These are phyloP conservation scores for Plasmodium sp. DNA, from an alignment of 169 alveolate genomes.

Conservation along the genomic window DNA sequence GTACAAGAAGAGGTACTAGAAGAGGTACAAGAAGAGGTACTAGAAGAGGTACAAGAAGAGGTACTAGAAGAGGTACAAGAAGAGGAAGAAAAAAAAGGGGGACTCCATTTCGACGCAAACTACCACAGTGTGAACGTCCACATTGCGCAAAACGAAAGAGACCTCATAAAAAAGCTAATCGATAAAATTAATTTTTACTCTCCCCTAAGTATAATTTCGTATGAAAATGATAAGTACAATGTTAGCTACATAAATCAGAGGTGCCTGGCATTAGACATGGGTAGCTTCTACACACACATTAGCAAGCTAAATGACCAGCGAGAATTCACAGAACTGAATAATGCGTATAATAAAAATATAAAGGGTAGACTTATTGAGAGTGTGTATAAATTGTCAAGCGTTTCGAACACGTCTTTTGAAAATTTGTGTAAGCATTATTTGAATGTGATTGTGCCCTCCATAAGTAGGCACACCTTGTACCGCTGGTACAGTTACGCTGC, in stretches of 20 bases:
- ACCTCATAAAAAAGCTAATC: conserved; percentile 24
- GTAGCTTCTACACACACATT: conserved; percentile 30
- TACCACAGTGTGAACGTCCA: conserved; percentile 5
- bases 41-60: neutral
- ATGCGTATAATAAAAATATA: conserved; percentile 63
- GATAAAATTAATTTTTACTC: conserved; percentile 31
- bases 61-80: neutral
- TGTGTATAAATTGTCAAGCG: conserved; percentile 20
- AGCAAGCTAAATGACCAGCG: conserved; percentile 37
- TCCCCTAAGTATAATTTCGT: conserved; percentile 46
- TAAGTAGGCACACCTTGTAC: conserved; percentile 22
- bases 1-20: neutral
- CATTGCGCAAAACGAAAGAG: conserved; percentile 57
- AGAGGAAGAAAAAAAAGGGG: neutral
- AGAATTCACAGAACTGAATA: conserved; percentile 15
- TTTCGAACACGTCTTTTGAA: conserved; percentile 41
- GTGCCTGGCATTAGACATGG: conserved; percentile 41
- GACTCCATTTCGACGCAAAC: neutral
- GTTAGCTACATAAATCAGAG: conserved; percentile 56
- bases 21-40: neutral
- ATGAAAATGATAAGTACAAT: conserved; percentile 64
- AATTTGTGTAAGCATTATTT: conserved; percentile 54
- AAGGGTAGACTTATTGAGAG: conserved; percentile 61
- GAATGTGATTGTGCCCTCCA: conserved; percentile 34
- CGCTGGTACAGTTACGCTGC: conserved; percentile 23